Base-by-base conservation (phyloP, 805 yeast genomes). In the Wickerhamomyces bisporus region DNA sequence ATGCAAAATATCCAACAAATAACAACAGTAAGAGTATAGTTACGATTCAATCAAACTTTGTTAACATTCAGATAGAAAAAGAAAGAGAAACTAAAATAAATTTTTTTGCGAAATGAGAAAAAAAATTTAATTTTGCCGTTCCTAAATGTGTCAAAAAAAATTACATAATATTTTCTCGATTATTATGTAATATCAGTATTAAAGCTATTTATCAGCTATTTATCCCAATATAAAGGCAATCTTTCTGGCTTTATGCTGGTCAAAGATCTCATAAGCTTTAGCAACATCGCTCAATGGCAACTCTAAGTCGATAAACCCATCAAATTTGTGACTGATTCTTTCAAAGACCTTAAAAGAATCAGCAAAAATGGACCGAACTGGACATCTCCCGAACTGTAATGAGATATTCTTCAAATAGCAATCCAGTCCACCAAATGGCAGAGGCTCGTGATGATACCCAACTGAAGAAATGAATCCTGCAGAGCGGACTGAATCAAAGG, bases 301-400 rank as follows among this genome's bases (percentile, higher is more conserved):
- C 27, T 59, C 58, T n/a, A 55, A 54, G 44, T 76, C 83, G 25
- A 78, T 67, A 47, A 78, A 75, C n/a, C 55, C 65, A n/a, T 52
- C 64, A 44, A 77, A 74, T 39, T 70, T 65, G 25, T 52, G 53
- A 27, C 72, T 66, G 34, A 74, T 60, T 13, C 50, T 44, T 36
- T 66, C 68, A 51, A 78, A 75, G 0, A 72, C 60, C 30, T 64
- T 62, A 25, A 77, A 60, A 0, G 82, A 66, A 30, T 76, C 81
- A 10, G 60, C 65, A 49, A 73, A 78, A 27, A 76, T 60, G 2
- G 80, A 66, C 66, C 78, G 69, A 4, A 75, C 75, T 28, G 80
- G 82, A 54, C 84, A 78, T 49, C 84, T 57, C 4, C 85, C 85
- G 53, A 78, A 78, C 24, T 78, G 77, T 30, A 77, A 48, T 10